Evolutionary conservation across 2,329 filamentous ascomycete genomes (phyloP), one percentile per base, ranked within the genome.

Genomic region (Cordyceps javanica): DNA sequence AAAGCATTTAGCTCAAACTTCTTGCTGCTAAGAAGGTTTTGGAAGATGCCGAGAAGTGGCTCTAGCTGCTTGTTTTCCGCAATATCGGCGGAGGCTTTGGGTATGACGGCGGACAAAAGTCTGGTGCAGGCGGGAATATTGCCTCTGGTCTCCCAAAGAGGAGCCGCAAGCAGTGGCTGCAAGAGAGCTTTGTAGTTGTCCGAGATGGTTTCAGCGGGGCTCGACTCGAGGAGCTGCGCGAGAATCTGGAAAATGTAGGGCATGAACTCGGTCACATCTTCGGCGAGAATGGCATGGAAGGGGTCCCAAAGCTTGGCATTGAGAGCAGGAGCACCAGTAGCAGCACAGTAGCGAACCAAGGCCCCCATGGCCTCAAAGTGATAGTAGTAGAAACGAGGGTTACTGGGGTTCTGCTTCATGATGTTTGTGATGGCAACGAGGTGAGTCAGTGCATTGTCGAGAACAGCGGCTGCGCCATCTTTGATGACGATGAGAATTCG

Each of bases 351-450:
- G 81, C 73, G 71, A 23, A 97, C 89, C 49, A 99, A 80, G 16
- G 94, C 93, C 34, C 94, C 94, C 46, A 99, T 77, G 3, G 91
- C 90, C 75, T 99, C 94, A 62, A 99, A 99, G 70, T 96, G 91
- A 72, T 93, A 99, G 77, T 99, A 99, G 75, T 97, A 97, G 76
- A 99, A 99, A 13, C 91, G 85, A 2, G 94, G 94, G 73, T 99
- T 99, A 76, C 92, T 97, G 0, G 94, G 94, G 72, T 99, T 99
- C 65, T 88, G 83, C 68, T 91, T 88, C 72, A 97, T 97, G 64
- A 96, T 87, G 66, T 89, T 88, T 50, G 92, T 96, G 66, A 99
- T 97, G 60, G 82, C 87, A 67, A 96, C 85, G 59, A 99, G 82
- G 70, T 95, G 91, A 54, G 84, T 82, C 55, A 97, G 76, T n/a